phyloP scores from a whole-genome alignment of 371 early-diverging fungal genomes.

The Mucor racemosus region DNA sequence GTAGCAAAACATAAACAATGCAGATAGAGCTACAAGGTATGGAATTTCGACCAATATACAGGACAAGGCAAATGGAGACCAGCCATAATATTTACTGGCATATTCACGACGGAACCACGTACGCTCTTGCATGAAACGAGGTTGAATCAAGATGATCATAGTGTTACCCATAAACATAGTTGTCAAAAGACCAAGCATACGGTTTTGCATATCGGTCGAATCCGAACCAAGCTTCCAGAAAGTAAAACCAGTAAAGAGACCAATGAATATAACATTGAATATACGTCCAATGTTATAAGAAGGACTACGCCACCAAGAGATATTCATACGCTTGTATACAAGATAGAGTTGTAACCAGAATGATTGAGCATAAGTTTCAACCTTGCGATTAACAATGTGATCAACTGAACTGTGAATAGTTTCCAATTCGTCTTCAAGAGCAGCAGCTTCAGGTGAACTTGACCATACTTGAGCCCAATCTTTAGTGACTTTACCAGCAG shows the following conservation, averaged over 20 bases:
- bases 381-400: conserved; percentile 21
- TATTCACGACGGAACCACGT: conserved; percentile 73
- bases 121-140: conserved; percentile 76
- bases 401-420: conserved; percentile 28
- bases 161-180: conserved; percentile 67
- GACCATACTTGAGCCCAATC: conserved; percentile 72
- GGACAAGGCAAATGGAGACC: conserved; percentile 62
- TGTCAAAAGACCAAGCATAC: conserved; percentile 75
- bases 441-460: conserved; percentile 49
- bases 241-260: conserved; percentile 75
- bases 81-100: conserved; percentile 74
- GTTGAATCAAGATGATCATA: conserved; percentile 72
- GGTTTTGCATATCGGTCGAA: conserved; percentile 68
- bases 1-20: conserved; percentile 61
- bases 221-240: conserved; percentile 66
- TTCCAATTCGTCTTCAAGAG: conserved; percentile 41
- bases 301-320: conserved; percentile 69
- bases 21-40: conserved; percentile 54
- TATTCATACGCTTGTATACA: conserved; percentile 65
- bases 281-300: conserved; percentile 69
- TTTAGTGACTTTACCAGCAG: conserved; percentile 53
- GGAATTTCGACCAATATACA: conserved; percentile 66
- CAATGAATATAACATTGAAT: conserved; percentile 54
- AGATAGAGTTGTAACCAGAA: conserved; percentile 51
- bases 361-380: conserved; percentile 30